phyloP scores from a whole-genome alignment of 129 eudicot genomes.

The Lactuca sativa region DNA sequence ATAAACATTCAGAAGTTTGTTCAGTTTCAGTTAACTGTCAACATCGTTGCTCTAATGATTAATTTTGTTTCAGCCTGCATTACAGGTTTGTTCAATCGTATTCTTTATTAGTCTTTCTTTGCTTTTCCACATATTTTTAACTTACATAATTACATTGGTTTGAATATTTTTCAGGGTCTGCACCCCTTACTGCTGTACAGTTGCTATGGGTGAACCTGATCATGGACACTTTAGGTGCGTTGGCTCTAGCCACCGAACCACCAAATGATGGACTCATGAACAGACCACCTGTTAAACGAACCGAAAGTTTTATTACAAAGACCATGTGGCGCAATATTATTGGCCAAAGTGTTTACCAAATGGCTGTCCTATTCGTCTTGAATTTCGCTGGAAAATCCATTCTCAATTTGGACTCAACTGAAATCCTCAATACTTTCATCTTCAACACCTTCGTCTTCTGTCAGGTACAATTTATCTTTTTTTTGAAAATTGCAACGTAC shows the following conservation, averaged over 20 bases:
- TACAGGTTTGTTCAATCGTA: conserved; percentile 45
- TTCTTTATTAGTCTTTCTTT: neutral
- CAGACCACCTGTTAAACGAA: conserved; percentile 62
- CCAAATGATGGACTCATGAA: conserved; percentile 85
- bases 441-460: conserved; percentile 97
- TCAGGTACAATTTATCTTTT: conserved; percentile 48
- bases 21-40: conserved; percentile 95
- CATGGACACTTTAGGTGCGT: conserved; percentile 93
- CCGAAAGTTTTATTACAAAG: conserved; percentile 65
- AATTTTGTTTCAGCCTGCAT: conserved; percentile 87
- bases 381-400: conserved; percentile 62
- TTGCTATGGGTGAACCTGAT: conserved; percentile 94
- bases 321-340: conserved; percentile 91
- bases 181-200: conserved; percentile 93
- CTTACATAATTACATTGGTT: neutral
- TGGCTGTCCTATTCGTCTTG: conserved; percentile 63
- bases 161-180: conserved; percentile 46
- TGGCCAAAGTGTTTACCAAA: conserved; percentile 86
- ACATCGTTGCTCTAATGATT: conserved; percentile 92
- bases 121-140: neutral
- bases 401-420: conserved; percentile 51
- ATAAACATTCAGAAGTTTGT: conserved; percentile 96
- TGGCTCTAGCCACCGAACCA: conserved; percentile 92
- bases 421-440: conserved; percentile 70
- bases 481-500: neutral